These are phyloP conservation scores for Cercophora samala DNA, from an alignment of 495 filamentous ascomycete species.

Conservation along the genomic window DNA sequence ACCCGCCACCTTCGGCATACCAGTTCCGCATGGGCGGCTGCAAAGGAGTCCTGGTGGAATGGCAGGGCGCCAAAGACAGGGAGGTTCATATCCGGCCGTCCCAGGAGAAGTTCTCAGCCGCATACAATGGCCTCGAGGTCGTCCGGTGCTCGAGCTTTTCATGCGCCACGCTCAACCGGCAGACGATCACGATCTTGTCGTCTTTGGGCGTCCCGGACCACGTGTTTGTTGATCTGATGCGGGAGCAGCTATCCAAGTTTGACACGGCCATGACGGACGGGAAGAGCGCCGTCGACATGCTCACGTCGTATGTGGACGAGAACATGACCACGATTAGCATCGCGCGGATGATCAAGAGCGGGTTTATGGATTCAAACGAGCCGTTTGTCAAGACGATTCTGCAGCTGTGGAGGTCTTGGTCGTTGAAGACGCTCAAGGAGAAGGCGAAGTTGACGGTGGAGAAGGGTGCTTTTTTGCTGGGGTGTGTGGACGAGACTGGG, in stretches of 20 bases:
- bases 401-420: slow-evolving; percentile 76
- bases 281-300: slow-evolving; percentile 56
- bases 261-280: slow-evolving; percentile 65
- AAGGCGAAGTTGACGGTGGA: slow-evolving; percentile 84
- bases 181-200: slow-evolving; percentile 81
- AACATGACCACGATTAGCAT: slow-evolving; percentile 75
- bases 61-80: slow-evolving; percentile 53
- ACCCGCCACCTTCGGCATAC: slow-evolving; percentile 68
- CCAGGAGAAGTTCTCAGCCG: slow-evolving; percentile 81
- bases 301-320: slow-evolving; percentile 76
- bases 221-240: slow-evolving; percentile 65
- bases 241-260: slow-evolving; percentile 59
- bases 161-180: slow-evolving; percentile 76
- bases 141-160: slow-evolving; percentile 74
- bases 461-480: slow-evolving; percentile 82
- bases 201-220: slow-evolving; percentile 66
- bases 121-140: slow-evolving; percentile 72
- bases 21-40: slow-evolving; percentile 90
- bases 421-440: slow-evolving; percentile 81
- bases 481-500: slow-evolving; percentile 79
- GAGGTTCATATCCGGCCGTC: slow-evolving; percentile 76
- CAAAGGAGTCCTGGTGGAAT: slow-evolving; percentile 82
- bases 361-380: slow-evolving; percentile 71
- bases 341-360: slow-evolving; percentile 69
- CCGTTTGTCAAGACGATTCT: slow-evolving; percentile 79